Evolutionary conservation across 1,284 basidiomycete species (phyloP).

Genomic region (Sporisorium sorghi): DNA sequence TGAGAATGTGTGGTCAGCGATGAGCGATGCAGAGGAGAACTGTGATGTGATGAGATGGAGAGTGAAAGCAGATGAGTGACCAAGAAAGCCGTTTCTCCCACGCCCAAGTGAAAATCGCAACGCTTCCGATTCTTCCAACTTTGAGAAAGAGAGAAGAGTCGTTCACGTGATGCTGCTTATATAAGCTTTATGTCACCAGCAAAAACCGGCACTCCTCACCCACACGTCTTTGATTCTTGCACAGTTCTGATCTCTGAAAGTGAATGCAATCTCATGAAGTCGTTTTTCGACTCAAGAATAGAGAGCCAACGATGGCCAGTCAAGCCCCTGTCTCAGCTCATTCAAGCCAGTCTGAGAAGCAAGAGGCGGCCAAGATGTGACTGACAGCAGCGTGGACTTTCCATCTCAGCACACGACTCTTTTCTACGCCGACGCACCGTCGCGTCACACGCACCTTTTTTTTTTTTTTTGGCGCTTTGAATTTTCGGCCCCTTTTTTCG

Average conservation of each 20-base stretch:
- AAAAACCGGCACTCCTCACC: too few relatives aligned
- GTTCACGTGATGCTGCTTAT: slow-evolving; percentile 6
- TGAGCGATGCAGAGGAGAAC: too few relatives aligned
- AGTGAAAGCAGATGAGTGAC: neutral
- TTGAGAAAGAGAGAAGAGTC: neutral
- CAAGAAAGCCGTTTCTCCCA: neutral
- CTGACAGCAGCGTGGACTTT: neutral
- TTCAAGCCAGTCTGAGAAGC: neutral
- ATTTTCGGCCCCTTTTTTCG: slow-evolving; percentile 1
- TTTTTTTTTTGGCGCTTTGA: neutral
- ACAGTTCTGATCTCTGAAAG: neutral
- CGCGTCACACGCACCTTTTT: slow-evolving; percentile 7
- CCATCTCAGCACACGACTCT: neutral
- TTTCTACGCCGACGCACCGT: slow-evolving; percentile 5
- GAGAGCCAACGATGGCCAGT: neutral
- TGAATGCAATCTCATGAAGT: neutral
- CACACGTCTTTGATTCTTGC: too few relatives aligned
- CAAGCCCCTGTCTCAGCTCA: slow-evolving; percentile 11
- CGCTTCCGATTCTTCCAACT: slow-evolving; percentile 2
- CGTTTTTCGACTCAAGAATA: neutral
- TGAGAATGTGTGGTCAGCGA: slow-evolving; percentile 13
- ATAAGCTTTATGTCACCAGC: slow-evolving; percentile 1
- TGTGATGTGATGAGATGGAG: slow-evolving; percentile 1
- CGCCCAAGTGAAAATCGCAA: slow-evolving; percentile 1
- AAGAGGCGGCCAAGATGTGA: neutral